Percentiles rank a stretch among this genome's conserved stretches.
These are phyloP conservation scores for Inga laurina DNA, from an alignment of 306 rosid species.

Conservation along the genomic window DNA sequence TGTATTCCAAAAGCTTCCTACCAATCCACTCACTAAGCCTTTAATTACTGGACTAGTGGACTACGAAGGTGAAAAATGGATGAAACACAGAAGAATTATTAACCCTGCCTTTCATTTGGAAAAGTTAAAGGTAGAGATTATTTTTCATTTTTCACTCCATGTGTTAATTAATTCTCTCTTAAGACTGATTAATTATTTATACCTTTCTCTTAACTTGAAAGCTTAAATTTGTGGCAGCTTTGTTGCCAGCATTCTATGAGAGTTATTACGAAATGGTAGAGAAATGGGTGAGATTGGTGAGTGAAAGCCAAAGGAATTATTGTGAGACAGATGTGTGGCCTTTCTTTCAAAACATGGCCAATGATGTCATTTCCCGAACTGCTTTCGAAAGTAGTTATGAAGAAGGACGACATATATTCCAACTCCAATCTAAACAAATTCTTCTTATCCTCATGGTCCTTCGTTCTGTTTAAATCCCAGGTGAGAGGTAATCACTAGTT, in stretches of 20 bases:
- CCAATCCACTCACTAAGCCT: slow-evolving; percentile 12
- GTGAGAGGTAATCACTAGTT: slow-evolving; percentile 27
- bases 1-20: neutral
- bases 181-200: too few relatives aligned
- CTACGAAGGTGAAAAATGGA: slow-evolving; percentile 48
- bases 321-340: slow-evolving; percentile 38
- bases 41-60: neutral
- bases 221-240: too few relatives aligned
- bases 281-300: slow-evolving; percentile 20
- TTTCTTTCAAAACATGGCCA: slow-evolving; percentile 7
- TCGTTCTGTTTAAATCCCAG: slow-evolving; percentile 22
- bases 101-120: slow-evolving; percentile 46
- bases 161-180: too few relatives aligned
- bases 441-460: neutral
- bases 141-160: too few relatives aligned
- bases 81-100: slow-evolving; percentile 43
- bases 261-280: slow-evolving; percentile 21
- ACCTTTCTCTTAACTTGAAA: too few relatives aligned
- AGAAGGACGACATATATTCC: slow-evolving; percentile 41
- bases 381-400: slow-evolving; percentile 50
- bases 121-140: slow-evolving; percentile 42
- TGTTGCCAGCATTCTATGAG: slow-evolving; percentile 2
- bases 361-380: slow-evolving; percentile 42
- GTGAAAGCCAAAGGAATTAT: neutral
- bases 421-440: slow-evolving; percentile 33